These are phyloP conservation scores for Camillea tinctor DNA, from an alignment of 2,329 filamentous ascomycete genomes.

Conservation along the genomic window DNA sequence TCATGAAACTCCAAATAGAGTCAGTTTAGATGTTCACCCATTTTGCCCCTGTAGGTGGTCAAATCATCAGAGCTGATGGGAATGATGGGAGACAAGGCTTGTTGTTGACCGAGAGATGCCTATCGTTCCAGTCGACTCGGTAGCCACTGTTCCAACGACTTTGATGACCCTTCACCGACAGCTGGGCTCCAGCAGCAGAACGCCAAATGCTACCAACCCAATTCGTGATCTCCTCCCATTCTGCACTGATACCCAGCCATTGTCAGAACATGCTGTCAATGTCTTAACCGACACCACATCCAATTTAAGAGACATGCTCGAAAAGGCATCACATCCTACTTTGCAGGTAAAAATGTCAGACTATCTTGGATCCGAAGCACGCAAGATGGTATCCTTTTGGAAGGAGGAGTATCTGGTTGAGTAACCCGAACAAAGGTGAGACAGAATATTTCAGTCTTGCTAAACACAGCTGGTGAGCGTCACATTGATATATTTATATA, in stretches of 20 bases:
- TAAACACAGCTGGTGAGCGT: not conserved
- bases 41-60: not conserved
- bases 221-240: constrained; percentile 34
- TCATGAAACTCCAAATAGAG: constrained; percentile 46
- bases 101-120: constrained; percentile 35
- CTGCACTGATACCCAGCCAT: constrained; percentile 27
- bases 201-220: constrained; percentile 14
- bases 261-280: constrained; percentile 31
- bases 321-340: constrained; percentile 19
- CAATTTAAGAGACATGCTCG: constrained; percentile 31
- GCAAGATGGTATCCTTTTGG: constrained; percentile 30
- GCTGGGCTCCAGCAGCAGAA: constrained; percentile 13
- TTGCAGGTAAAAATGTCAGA: constrained; percentile 23
- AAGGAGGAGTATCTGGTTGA: constrained; percentile 29
- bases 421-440: constrained; percentile 1
- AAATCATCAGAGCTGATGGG: constrained; percentile 10
- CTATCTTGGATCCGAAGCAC: constrained; percentile 29
- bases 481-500: constrained; percentile 8
- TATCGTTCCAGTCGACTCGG: constrained; percentile 42
- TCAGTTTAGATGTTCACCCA: constrained; percentile 25
- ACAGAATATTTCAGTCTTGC: not conserved
- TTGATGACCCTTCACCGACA: constrained; percentile 40
- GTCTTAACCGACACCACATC: constrained; percentile 34
- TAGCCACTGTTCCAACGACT: constrained; percentile 35
- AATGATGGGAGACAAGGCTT: constrained; percentile 30